A percentile compares a stretch with the other conserved stretches of the same genome.
Conservation (phyloP, 805 yeast species). For the Metschnikowia picachoensis region DNA sequence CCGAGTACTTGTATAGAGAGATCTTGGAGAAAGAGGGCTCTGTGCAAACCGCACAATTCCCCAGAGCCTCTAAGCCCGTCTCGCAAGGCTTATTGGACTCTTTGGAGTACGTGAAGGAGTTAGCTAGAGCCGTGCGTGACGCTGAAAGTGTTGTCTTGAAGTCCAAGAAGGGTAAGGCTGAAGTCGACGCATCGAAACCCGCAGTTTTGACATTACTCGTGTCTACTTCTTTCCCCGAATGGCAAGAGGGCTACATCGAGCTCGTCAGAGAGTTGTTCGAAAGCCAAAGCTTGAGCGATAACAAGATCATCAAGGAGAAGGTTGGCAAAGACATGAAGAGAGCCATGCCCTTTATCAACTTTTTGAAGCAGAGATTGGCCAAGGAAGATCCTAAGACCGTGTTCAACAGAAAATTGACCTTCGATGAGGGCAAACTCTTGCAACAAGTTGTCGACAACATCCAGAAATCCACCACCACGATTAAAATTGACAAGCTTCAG, state of each 20-base stretch:
- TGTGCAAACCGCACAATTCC: constrained; percentile 76
- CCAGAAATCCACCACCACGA: constrained; percentile 59
- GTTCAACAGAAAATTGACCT: constrained; percentile 84
- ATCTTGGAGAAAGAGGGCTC: constrained; percentile 62
- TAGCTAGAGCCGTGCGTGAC: constrained; percentile 86
- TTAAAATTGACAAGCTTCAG: constrained; percentile 50
- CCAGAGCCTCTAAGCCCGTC: constrained; percentile 65
- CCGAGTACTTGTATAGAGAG: constrained; percentile 86
- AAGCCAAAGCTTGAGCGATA: constrained; percentile 59
- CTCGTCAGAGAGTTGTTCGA: constrained; percentile 76
- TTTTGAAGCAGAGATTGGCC: constrained; percentile 74
- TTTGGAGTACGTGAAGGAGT: constrained; percentile 71
- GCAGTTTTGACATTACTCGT: constrained; percentile 69
- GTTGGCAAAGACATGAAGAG: constrained; percentile 91
- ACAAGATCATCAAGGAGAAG: constrained; percentile 56
- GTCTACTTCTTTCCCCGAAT: constrained; percentile 72
- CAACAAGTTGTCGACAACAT: constrained; percentile 53
- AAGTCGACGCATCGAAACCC: constrained; percentile 71
- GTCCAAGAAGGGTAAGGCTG: constrained; percentile 78
- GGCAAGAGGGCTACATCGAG: constrained; percentile 59
- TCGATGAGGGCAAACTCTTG: constrained; percentile 70
- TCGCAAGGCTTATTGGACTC: constrained; percentile 61
- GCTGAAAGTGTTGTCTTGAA: constrained; percentile 82
- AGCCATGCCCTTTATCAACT: constrained; percentile 95
- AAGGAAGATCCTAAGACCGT: constrained; percentile 71